phyloP scores from a whole-genome alignment of 495 filamentous ascomycete genomes.

The Xylaria palmicola region DNA sequence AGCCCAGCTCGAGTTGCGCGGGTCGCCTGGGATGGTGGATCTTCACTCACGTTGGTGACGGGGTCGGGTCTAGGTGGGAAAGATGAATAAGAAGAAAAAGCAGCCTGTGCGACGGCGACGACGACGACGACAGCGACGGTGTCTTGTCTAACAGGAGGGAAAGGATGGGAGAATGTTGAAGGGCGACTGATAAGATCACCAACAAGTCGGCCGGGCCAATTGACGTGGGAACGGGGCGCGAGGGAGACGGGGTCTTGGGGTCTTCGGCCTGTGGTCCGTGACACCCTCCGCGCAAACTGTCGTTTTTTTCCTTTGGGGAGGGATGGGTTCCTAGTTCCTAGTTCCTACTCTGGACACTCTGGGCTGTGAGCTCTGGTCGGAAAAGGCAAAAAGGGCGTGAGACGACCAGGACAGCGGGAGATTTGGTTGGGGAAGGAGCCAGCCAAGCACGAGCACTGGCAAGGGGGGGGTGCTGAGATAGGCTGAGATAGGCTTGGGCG shows the following conservation, averaged over 20 bases:
- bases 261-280: slow-evolving; percentile 17
- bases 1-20: slow-evolving; percentile 22
- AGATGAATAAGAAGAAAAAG: slow-evolving; percentile 11
- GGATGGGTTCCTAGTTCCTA: neutral
- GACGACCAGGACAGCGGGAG: neutral
- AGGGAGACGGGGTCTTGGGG: slow-evolving; percentile 10
- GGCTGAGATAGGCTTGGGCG: neutral
- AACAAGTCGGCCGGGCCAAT: neutral
- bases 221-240: slow-evolving; percentile 4
- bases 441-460: neutral
- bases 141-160: slow-evolving; percentile 1
- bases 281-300: slow-evolving; percentile 30
- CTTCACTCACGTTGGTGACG: slow-evolving; percentile 33
- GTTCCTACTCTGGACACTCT: neutral
- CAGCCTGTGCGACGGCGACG: slow-evolving; percentile 3
- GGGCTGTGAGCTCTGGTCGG: neutral
- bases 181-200: slow-evolving; percentile 10
- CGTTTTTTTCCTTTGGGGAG: slow-evolving; percentile 12
- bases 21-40: slow-evolving; percentile 27
- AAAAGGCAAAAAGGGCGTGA: slow-evolving; percentile 11
- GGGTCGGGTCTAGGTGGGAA: slow-evolving; percentile 13
- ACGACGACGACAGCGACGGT: slow-evolving; percentile 12
- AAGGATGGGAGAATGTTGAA: slow-evolving; percentile 8
- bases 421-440: neutral
- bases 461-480: neutral